Conservation (phyloP, 495 filamentous ascomycete species). For the Jackrogersella minutella region DNA sequence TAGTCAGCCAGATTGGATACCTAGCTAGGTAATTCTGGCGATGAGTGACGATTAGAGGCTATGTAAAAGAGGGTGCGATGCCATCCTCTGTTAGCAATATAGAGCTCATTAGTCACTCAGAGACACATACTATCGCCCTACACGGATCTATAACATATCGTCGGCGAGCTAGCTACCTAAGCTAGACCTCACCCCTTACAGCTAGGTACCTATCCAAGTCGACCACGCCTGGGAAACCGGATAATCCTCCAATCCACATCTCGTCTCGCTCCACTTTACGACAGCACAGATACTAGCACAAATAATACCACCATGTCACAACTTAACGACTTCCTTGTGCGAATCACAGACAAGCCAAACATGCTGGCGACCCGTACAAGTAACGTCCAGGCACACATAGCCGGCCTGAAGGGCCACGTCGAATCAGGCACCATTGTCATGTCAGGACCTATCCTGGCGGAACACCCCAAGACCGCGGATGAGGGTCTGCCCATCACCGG, state of each 20-base stretch:
- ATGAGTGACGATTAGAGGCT: neutral
- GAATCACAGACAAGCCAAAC: conserved; percentile 28
- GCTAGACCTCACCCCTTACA: neutral
- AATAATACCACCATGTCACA: conserved; percentile 21
- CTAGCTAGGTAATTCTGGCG: too few relatives aligned
- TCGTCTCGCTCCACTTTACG: neutral
- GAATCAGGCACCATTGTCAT: conserved; percentile 32
- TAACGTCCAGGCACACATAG: conserved; percentile 27
- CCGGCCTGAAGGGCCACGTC: conserved; percentile 23
- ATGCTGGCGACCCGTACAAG: conserved; percentile 12
- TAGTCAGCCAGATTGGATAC: neutral
- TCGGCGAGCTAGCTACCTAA: neutral
- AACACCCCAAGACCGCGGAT: conserved; percentile 16
- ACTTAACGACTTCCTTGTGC: conserved; percentile 36
- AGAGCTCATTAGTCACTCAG: neutral
- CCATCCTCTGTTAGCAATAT: neutral
- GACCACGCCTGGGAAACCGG: neutral
- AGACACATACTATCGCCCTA: too few relatives aligned
- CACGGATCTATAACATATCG: neutral
- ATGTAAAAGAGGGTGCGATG: neutral
- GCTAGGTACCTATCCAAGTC: neutral
- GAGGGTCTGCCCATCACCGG: conserved; percentile 27
- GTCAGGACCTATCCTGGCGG: conserved; percentile 28
- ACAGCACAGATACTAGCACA: neutral
- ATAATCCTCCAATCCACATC: neutral